Percentiles rank a stretch among this genome's conserved stretches.
phyloP scores from a whole-genome alignment of 495 filamentous ascomycete species.

The Bombardia bombarda region DNA sequence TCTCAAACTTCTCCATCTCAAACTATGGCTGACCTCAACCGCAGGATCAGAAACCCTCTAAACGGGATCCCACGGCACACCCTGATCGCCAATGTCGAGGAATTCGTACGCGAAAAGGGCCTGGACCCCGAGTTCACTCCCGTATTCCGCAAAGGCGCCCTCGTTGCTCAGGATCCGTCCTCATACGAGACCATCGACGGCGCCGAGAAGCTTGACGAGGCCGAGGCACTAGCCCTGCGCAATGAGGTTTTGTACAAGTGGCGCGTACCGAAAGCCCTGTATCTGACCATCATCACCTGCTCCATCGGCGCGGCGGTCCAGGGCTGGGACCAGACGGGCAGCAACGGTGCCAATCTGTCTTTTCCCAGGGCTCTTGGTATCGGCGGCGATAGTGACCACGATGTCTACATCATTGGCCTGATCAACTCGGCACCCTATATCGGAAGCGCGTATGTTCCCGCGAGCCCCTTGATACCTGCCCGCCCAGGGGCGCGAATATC shows the following conservation, averaged over 20 bases:
- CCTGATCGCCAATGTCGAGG: conserved; percentile 48
- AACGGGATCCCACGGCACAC: conserved; percentile 42
- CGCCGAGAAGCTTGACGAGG: conserved; percentile 42
- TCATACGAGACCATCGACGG: conserved; percentile 43
- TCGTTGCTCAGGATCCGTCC: conserved; percentile 55
- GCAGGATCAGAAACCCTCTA: conserved; percentile 45
- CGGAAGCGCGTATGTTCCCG: conserved; percentile 24
- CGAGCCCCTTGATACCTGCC: background rate
- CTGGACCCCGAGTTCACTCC: conserved; percentile 43
- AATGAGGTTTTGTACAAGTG: conserved; percentile 56
- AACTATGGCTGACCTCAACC: background rate
- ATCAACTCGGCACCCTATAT: conserved; percentile 47
- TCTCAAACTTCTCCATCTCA: background rate
- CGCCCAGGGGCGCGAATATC: too few species aligned
- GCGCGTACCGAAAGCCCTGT: conserved; percentile 53
- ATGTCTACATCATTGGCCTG: conserved; percentile 42
- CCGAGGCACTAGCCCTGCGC: conserved; percentile 45
- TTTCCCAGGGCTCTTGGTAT: conserved; percentile 47
- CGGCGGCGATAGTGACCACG: conserved; percentile 33
- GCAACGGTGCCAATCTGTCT: conserved; percentile 66
- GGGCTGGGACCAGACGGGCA: conserved; percentile 67
- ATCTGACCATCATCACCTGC: conserved; percentile 57
- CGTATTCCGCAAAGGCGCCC: conserved; percentile 51
- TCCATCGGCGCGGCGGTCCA: conserved; percentile 72
- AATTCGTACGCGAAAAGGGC: conserved; percentile 44